Evolutionary conservation across 129 eudicot genomes (phyloP).

Genomic region (Smallanthus sonchifolius): DNA sequence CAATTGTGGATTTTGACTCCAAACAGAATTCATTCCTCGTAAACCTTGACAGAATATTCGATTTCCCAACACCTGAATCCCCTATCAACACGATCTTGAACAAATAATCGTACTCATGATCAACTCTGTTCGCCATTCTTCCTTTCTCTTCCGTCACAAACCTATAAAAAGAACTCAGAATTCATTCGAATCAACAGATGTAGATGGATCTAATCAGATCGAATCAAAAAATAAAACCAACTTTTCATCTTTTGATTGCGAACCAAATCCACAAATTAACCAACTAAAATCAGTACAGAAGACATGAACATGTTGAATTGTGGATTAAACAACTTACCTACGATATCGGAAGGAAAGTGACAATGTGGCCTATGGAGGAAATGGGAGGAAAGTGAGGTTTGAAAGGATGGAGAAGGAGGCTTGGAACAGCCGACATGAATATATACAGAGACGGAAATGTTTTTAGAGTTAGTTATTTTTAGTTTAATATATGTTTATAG

Average conservation of each 20-base stretch:
- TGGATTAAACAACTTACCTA: not conserved
- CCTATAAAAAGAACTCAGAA: not conserved
- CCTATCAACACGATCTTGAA: slow-evolving; percentile 42
- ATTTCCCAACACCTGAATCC: slow-evolving; percentile 38
- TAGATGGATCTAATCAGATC: slow-evolving; percentile 28
- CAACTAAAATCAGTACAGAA: not conserved
- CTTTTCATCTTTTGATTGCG: not conserved
- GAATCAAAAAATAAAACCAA: slow-evolving; percentile 5
- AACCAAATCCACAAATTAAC: not conserved
- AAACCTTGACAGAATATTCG: slow-evolving; percentile 36
- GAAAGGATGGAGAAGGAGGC: slow-evolving; percentile 28
- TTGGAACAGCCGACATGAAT: slow-evolving; percentile 15
- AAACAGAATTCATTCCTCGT: slow-evolving; percentile 37
- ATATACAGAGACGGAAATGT: slow-evolving; percentile 2
- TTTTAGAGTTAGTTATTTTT: not conserved
- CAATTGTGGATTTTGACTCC: slow-evolving; percentile 40
- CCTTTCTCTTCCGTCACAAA: not conserved
- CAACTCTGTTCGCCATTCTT: slow-evolving; percentile 38
- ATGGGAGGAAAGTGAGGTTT: not conserved
- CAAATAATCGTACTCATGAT: slow-evolving; percentile 38
- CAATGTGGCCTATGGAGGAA: not conserved
- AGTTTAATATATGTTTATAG: too few species aligned
- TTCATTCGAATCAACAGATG: not conserved
- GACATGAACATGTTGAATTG: slow-evolving; percentile 4
- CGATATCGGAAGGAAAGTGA: not conserved